Evolutionary conservation across 1,139 yeast species (phyloP).

Genomic region (Yamadazyma atmosphaerica): DNA sequence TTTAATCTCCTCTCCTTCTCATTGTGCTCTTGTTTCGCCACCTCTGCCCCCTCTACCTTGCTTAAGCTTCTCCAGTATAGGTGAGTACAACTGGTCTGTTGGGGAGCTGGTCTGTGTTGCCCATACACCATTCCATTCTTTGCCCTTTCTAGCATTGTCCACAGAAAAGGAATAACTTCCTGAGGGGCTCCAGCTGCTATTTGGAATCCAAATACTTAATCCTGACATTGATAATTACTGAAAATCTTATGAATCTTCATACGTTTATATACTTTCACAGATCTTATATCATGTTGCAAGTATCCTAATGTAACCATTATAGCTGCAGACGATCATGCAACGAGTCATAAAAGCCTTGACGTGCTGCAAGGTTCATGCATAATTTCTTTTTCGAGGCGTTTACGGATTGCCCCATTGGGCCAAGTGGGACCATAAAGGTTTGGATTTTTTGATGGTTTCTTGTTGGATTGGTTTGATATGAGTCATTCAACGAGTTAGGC

Average conservation of each 20-base stretch:
- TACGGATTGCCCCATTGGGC: constrained; percentile 1
- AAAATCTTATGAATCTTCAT: background rate
- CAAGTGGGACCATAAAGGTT: background rate
- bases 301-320: too few relatives aligned
- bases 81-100: constrained; percentile 4
- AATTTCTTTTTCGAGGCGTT: background rate
- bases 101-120: background rate
- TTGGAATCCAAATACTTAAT: constrained; percentile 1
- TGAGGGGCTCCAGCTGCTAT: background rate
- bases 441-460: background rate
- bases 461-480: background rate
- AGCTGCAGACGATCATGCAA: background rate
- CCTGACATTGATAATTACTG: background rate
- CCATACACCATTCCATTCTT: background rate
- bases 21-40: too few relatives aligned
- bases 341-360: background rate
- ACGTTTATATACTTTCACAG: too few relatives aligned
- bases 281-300: too few relatives aligned
- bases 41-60: too few relatives aligned
- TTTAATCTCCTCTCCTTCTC: too few relatives aligned
- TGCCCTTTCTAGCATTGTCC: background rate
- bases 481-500: background rate
- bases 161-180: background rate
- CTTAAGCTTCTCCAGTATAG: constrained; percentile 2
- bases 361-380: too few relatives aligned